Conservation (phyloP, 176 grass and related monocot species). For the Dendrocalamus sinicus region DNA sequence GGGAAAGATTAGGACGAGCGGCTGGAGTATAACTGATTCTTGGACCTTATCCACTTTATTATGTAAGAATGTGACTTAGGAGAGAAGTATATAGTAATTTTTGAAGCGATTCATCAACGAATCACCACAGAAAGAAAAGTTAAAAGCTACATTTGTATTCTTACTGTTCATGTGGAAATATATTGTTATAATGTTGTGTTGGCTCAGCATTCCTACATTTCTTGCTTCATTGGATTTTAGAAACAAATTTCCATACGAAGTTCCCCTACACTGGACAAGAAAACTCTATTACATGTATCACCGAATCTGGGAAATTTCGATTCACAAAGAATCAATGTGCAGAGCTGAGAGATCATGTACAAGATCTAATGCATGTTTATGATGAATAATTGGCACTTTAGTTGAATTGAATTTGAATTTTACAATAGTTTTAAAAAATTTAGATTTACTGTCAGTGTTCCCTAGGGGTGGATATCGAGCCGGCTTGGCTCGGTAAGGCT, state of each 20-base stretch:
- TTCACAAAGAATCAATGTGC: neutral
- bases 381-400: too few species aligned
- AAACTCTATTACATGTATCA: conserved; percentile 16
- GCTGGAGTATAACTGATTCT: conserved; percentile 50
- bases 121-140: conserved; percentile 49
- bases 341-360: neutral
- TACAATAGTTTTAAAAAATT: too few species aligned
- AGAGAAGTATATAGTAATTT: conserved; percentile 57
- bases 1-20: conserved; percentile 59
- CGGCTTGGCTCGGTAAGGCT: too few species aligned
- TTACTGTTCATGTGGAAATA: conserved; percentile 26
- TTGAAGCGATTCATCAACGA: conserved; percentile 41
- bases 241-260: conserved; percentile 3
- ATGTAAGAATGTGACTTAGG: conserved; percentile 49
- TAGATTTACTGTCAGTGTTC: too few species aligned
- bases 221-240: neutral
- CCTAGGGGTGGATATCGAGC: too few species aligned
- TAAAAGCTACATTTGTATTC: conserved; percentile 35
- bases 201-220: neutral
- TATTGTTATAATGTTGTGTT: conserved; percentile 9
- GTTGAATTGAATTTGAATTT: too few species aligned
- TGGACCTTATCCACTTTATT: conserved; percentile 32
- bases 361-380: too few species aligned
- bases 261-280: conserved; percentile 15
- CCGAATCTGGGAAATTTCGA: neutral